phyloP scores from a whole-genome alignment of 192 early-diverging fungal genomes.

The Coemansia sp. region DNA sequence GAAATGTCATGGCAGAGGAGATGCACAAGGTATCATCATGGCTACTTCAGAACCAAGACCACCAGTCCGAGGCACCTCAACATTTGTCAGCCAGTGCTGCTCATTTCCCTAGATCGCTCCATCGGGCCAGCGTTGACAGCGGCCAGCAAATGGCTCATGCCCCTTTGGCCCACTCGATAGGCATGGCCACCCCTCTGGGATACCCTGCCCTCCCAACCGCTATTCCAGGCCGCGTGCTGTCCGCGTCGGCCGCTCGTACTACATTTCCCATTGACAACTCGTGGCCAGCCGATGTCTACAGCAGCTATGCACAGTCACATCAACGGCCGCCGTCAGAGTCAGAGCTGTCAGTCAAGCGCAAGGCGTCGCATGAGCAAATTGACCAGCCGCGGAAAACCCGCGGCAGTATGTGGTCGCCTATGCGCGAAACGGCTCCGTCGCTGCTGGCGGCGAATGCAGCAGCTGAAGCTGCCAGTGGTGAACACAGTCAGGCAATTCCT shows the following conservation, averaged over 20 bases:
- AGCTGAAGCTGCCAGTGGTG: background rate
- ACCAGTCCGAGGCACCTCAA: constrained; percentile 10
- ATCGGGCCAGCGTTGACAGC: background rate
- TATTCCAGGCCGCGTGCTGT: background rate
- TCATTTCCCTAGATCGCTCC: background rate
- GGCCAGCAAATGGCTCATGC: background rate
- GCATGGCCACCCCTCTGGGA: background rate
- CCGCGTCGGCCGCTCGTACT: background rate
- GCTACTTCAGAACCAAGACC: constrained; percentile 48
- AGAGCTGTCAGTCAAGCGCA: constrained; percentile 46
- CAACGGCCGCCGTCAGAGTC: constrained; percentile 39
- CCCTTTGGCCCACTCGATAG: background rate
- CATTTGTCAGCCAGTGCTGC: background rate
- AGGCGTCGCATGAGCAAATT: constrained; percentile 44
- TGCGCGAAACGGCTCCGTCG: constrained; percentile 14
- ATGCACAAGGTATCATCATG: constrained; percentile 54
- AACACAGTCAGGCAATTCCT: background rate
- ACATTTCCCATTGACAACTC: constrained; percentile 1
- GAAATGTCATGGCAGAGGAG: constrained; percentile 53
- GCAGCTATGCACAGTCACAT: constrained; percentile 4
- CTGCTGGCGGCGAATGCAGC: background rate
- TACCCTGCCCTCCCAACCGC: background rate
- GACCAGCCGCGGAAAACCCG: constrained; percentile 42
- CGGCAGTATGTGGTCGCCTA: constrained; percentile 33
- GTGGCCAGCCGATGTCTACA: background rate